Conservation (phyloP, 768 basidiomycete genomes). For the Leucocoprinus sp. region DNA sequence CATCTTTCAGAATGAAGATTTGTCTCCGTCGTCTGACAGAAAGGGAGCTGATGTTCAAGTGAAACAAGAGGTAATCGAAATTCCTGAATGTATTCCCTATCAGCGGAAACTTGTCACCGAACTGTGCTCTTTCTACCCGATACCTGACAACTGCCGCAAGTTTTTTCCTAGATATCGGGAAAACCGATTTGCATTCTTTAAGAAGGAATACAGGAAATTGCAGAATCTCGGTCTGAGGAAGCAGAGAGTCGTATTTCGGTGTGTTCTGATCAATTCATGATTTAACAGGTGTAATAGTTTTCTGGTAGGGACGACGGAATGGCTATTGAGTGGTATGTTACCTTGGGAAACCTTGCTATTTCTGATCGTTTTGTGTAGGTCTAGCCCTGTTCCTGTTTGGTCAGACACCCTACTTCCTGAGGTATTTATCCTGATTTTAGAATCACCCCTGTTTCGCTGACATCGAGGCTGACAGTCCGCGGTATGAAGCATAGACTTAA, state of each 20-base stretch:
- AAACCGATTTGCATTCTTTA: conserved; percentile 5
- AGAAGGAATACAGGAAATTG: conserved; percentile 4
- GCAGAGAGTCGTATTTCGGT: conserved; percentile 9
- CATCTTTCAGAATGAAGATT: not conserved
- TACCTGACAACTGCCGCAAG: conserved; percentile 5
- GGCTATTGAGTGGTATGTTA: conserved; percentile 9
- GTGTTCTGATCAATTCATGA: not conserved
- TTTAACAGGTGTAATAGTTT: not conserved
- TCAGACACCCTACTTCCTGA: conserved; percentile 10
- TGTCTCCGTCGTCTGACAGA: no score
- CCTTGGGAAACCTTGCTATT: no score
- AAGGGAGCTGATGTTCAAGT: not conserved
- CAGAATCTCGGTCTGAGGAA: conserved; percentile 7
- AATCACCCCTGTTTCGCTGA: not conserved
- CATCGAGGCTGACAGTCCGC: not conserved
- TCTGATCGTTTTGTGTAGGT: not conserved
- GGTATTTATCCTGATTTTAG: not conserved
- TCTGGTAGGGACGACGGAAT: conserved; percentile 8
- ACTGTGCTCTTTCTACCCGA: conserved; percentile 9
- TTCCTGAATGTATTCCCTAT: not conserved
- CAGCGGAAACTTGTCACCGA: conserved; percentile 8
- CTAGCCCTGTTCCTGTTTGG: conserved; percentile 9
- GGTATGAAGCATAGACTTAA: not conserved
- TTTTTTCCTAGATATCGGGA: conserved; percentile 3
- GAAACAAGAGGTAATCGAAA: conserved; percentile 4